phyloP scores from a whole-genome alignment of 1,284 basidiomycete species.

The Lentinus polychrous region DNA sequence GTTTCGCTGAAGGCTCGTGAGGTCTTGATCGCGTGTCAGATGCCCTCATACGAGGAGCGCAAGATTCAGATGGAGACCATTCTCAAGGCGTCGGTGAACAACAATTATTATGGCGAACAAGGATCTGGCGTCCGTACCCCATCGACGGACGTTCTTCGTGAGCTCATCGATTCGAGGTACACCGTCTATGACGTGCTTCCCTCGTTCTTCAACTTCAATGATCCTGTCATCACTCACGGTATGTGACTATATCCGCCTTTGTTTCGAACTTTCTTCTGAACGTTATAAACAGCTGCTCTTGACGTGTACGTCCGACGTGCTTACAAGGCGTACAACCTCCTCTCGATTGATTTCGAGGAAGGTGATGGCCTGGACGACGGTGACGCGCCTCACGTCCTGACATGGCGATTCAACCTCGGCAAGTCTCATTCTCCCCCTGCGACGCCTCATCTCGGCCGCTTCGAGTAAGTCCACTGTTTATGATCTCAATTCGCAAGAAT shows the following conservation, averaged over 20 bases:
- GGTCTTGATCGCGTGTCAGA: constrained; percentile 91
- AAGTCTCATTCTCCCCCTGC: constrained; percentile 78
- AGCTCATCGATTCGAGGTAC: constrained; percentile 94
- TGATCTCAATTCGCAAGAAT: constrained; percentile 16
- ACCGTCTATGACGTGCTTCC: constrained; percentile 97
- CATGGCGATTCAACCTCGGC: constrained; percentile 92
- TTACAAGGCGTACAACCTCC: constrained; percentile 90
- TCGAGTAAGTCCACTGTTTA: constrained; percentile 40
- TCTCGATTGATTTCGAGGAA: constrained; percentile 92
- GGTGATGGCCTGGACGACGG: constrained; percentile 77
- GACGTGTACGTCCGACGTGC: constrained; percentile 96
- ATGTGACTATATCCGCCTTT: constrained; percentile 18
- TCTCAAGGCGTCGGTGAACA: constrained; percentile 82
- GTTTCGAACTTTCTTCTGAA: constrained; percentile 3
- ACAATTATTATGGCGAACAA: constrained; percentile 85
- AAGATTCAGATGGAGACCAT: constrained; percentile 92
- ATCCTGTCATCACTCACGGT: constrained; percentile 83
- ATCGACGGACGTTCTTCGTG: constrained; percentile 81
- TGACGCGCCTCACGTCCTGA: constrained; percentile 73
- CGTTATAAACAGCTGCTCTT: constrained; percentile 65
- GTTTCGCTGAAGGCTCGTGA: constrained; percentile 96
- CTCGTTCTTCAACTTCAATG: constrained; percentile 87
- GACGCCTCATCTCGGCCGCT: constrained; percentile 66
- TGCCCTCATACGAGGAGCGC: constrained; percentile 96
- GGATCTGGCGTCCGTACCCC: constrained; percentile 65